Evolutionary conservation across 1,139 yeast species (phyloP).

Genomic region (Candida tetrigidarum): DNA sequence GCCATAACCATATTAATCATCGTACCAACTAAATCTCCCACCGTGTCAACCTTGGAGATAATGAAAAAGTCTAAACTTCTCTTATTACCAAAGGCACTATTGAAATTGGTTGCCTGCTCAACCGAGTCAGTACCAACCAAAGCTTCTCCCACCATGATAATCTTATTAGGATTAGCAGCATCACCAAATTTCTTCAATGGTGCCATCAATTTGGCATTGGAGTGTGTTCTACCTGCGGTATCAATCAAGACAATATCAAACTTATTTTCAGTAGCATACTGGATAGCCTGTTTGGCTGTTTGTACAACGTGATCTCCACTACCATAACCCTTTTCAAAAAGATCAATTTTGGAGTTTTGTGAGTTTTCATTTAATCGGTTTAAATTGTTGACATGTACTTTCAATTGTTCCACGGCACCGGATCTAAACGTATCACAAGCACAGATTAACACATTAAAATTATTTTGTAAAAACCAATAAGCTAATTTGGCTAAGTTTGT

Average conservation of each 20-base stretch:
- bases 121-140: conserved; percentile 97
- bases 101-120: conserved; percentile 91
- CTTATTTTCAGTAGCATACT: conserved; percentile 54
- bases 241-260: conserved; percentile 92
- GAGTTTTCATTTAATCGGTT: conserved; percentile 48
- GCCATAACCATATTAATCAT: conserved; percentile 99
- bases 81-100: conserved; percentile 87
- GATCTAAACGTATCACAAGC: conserved; percentile 99
- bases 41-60: conserved; percentile 95
- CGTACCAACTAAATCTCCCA: conserved; percentile 94
- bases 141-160: conserved; percentile 99
- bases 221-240: conserved; percentile 97
- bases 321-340: conserved; percentile 95
- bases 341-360: conserved; percentile 60
- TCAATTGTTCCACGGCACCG: conserved; percentile 96
- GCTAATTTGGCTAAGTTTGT: conserved; percentile 94
- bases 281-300: conserved; percentile 93
- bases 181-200: conserved; percentile 95
- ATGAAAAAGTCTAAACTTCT: conserved; percentile 88
- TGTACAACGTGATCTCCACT: conserved; percentile 92
- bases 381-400: conserved; percentile 89
- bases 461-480: conserved; percentile 92
- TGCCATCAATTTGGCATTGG: conserved; percentile 94
- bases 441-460: conserved; percentile 84
- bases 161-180: conserved; percentile 94